Evolutionary conservation across 805 yeast genomes (phyloP), one percentile per base, ranked within the genome.

Genomic region (Yamadazyma insecticola): DNA sequence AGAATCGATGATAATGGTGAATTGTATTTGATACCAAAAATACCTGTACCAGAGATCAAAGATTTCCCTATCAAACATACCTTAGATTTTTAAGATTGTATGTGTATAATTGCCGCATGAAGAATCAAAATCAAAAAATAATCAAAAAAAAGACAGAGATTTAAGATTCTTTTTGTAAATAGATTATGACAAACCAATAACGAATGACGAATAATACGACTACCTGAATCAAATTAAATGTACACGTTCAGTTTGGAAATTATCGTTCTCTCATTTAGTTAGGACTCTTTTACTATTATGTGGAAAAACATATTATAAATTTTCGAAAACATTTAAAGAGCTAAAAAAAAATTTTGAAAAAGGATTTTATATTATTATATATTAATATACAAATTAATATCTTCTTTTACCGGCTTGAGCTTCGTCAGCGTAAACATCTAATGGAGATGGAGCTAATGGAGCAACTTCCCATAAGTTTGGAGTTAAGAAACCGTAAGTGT

Each of bases 401-500:
- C 77, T 79, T 77, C 78, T 82, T 77, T 80, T 81, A 64, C 74
- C 59, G 48, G 72, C 76, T 58, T 76, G 65, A 60, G 85, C 83
- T 68, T 81, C 88, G 57, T 82, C 90, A 61, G 90, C 80, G 79
- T 81, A 89, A 63, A 82, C 78, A 63, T 92, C 98, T 70, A 92
- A 77, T 68, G 98, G 98, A 64, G 95, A 85, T 54, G 84, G 75
- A 62, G 78, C 77, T 65, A 89, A 78, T 48, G 85, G 77, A 60
- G 79, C 78, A 57, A 79, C 84, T 57, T 74, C 74, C 98, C 98
- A 92, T 73, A 92, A 79, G 95, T 89, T 84, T 67, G 98, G 98
- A 70, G 98, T 92, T 76, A 92, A 83, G 97, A 89, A 92, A 76
- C 95, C 96, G 87, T 92, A 92, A 56, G 98, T 87, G 95, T 89